Base-by-base conservation (phyloP, 352 stramenopile genomes). In the Lagenidium giganteum region DNA sequence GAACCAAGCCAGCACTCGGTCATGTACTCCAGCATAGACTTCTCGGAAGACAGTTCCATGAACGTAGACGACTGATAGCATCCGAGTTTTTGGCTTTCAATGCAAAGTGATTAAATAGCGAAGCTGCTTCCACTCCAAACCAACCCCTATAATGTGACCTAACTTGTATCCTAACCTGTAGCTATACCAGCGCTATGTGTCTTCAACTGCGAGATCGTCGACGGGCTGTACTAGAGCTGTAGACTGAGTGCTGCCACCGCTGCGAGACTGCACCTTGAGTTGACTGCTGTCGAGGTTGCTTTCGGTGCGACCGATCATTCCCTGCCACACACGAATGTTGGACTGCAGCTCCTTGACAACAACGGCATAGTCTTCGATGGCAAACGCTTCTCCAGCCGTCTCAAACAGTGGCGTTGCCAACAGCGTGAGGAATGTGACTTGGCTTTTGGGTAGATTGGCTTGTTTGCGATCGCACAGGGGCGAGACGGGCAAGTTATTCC, bases 41-140 rank as follows among this genome's bases (percentile, higher is more conserved):
- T 87, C 17, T 90, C 75, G 7, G 72, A 90, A 43, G 75, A 87
- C 35, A 87, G 75, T 37, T 87, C 72, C 2, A 88, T 86, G 68
- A 83, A 77, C 33, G 51, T 87, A 37, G 72, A 87, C 48, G 73
- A 87, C 11, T 38, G 32, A 38, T 9, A 12, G 20, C 12, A 38
- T n/a, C n/a, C n/a, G n/a, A n/a, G n/a, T n/a, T n/a, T n/a, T n/a
- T n/a, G n/a, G n/a, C n/a, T n/a, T n/a, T n/a, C n/a, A n/a, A n/a
- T n/a, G n/a, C n/a, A 43, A 43, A 8, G 21, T 30, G n/a, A 48
- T 62, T 41, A 62, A 44, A 16, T 7, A 17, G 5, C 12, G 20
- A 24, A 14, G 18, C 11, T 25, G 11, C 11, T 13, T 20, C 14
- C 33, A 44, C n/a, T n/a, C n/a, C n/a, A n/a, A n/a, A n/a, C n/a